A percentile compares a stretch with the other conserved stretches of the same genome.
These are phyloP conservation scores for Hypholoma sublateritium DNA, from an alignment of 768 basidiomycete genomes.

Conservation along the genomic window DNA sequence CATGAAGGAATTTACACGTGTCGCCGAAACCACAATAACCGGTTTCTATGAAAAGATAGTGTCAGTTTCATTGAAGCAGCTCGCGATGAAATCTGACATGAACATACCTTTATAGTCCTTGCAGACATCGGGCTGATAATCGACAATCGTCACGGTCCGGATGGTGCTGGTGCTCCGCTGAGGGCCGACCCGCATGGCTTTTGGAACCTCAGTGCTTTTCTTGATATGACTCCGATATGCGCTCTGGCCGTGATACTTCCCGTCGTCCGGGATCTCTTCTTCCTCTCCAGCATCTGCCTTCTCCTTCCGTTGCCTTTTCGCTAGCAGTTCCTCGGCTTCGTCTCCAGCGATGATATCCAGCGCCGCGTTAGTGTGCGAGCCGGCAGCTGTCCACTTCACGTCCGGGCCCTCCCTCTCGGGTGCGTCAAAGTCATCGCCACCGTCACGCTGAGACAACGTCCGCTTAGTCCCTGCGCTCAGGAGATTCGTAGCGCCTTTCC, in stretches of 20 bases:
- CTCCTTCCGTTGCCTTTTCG: constrained; percentile 64
- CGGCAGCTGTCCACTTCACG: constrained; percentile 76
- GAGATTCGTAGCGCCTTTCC: constrained; percentile 66
- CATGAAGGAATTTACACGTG: constrained; percentile 98
- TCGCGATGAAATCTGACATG: neutral
- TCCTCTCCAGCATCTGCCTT: constrained; percentile 49
- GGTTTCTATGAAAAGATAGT: constrained; percentile 62
- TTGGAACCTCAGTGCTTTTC: constrained; percentile 81
- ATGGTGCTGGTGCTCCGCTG: constrained; percentile 81
- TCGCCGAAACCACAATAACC: constrained; percentile 99
- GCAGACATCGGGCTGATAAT: constrained; percentile 99
- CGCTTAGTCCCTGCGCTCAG: constrained; percentile 57
- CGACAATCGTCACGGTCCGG: constrained; percentile 90
- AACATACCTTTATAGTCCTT: constrained; percentile 97
- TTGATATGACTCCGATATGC: constrained; percentile 81
- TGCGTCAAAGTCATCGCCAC: constrained; percentile 43
- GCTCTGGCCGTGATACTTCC: constrained; percentile 81
- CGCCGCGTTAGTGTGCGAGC: constrained; percentile 72
- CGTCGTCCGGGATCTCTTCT: constrained; percentile 73
- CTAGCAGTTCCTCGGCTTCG: constrained; percentile 74
- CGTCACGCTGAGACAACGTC: constrained; percentile 64
- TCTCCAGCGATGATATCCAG: constrained; percentile 82
- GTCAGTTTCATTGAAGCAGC: neutral
- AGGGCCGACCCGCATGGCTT: constrained; percentile 84
- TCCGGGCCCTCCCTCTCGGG: constrained; percentile 64